A percentile compares a stretch with the other conserved stretches of the same genome.
Conservation (phyloP, 495 filamentous ascomycete species). For the Xylaria bambusicola region DNA sequence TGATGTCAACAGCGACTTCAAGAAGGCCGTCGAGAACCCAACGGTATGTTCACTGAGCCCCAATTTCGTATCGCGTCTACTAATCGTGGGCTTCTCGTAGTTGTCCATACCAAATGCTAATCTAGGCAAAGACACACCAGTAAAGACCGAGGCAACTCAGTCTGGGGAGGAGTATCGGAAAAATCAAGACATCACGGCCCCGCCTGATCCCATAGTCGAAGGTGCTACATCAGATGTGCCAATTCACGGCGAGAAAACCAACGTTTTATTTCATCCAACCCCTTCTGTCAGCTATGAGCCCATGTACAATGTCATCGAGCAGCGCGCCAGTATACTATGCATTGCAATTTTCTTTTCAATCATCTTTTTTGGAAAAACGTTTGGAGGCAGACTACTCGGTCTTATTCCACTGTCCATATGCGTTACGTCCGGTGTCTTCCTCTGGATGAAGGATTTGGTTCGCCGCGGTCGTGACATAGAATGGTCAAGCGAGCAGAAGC, state of each 20-base stretch:
- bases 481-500: slow-evolving; percentile 82
- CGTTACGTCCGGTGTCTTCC: slow-evolving; percentile 71
- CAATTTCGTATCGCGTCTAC: slow-evolving; percentile 7
- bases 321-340: slow-evolving; percentile 66
- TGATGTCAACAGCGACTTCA: slow-evolving; percentile 69
- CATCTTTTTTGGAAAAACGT: slow-evolving; percentile 73
- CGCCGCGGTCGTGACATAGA: slow-evolving; percentile 79
- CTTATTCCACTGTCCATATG: slow-evolving; percentile 70
- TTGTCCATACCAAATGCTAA: slow-evolving; percentile 91
- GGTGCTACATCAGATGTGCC: slow-evolving; percentile 88
- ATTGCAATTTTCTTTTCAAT: slow-evolving; percentile 69
- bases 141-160: slow-evolving; percentile 60
- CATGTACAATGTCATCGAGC: slow-evolving; percentile 77
- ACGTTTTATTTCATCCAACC: slow-evolving; percentile 93
- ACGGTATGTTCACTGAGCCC: slow-evolving; percentile 44
- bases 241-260: slow-evolving; percentile 94
- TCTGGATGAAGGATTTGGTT: slow-evolving; percentile 88
- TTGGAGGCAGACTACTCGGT: slow-evolving; percentile 75
- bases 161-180: slow-evolving; percentile 73
- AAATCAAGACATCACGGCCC: slow-evolving; percentile 87
- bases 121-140: slow-evolving; percentile 67
- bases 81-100: slow-evolving; percentile 38
- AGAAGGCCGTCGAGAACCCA: slow-evolving; percentile 71
- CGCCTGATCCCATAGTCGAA: slow-evolving; percentile 78
- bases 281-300: slow-evolving; percentile 83